Base-by-base conservation (phyloP, 2,329 filamentous ascomycete species). In the Corinectria fuckeliana region DNA sequence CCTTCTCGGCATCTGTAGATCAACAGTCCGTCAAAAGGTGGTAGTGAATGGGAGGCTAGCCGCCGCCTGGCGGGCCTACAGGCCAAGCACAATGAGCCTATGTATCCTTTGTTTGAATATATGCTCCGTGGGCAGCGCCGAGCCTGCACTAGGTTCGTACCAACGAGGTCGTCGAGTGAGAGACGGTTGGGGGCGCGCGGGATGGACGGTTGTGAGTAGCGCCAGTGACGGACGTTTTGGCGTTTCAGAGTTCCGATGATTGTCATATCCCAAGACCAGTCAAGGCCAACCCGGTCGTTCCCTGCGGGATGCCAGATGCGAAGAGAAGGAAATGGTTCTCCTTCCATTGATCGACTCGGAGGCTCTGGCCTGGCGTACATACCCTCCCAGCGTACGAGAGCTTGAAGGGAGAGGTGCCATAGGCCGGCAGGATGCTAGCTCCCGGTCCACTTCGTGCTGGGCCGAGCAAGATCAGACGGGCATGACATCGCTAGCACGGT, bases 141-240 rank as follows among this genome's bases (percentile, higher is more conserved):
- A n/a, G n/a, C n/a, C n/a, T n/a, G n/a, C n/a, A n/a, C n/a, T n/a
- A n/a, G n/a, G n/a, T n/a, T n/a, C n/a, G n/a, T n/a, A n/a, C n/a
- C n/a, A n/a, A n/a, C n/a, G n/a, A n/a, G n/a, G n/a, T n/a, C n/a
- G n/a, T n/a, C n/a, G n/a, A n/a, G n/a, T 36, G 14, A 36, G 32
- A 16, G 44, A 44, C 34, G 42, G 21, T 21, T 41, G 30, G 16
- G 34, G 50, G 14, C 38, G 42, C 55, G 58, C 42, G 48, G 54
- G 32, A 38, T 44, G 44, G 25, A 34, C 64, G 55, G 47, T 55
- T 56, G 56, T 32, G 57, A 53, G 44, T 55, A 57, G 56, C 32
- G 57, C 45, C 56, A 68, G 67, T 66, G 63, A 69, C 68, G 51
- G 60, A 50, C 61, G 47, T 57, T 50, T 58, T 62, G 67, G 50